Conservation (phyloP, 2,329 filamentous ascomycete genomes). For the Trichoderma sp. region DNA sequence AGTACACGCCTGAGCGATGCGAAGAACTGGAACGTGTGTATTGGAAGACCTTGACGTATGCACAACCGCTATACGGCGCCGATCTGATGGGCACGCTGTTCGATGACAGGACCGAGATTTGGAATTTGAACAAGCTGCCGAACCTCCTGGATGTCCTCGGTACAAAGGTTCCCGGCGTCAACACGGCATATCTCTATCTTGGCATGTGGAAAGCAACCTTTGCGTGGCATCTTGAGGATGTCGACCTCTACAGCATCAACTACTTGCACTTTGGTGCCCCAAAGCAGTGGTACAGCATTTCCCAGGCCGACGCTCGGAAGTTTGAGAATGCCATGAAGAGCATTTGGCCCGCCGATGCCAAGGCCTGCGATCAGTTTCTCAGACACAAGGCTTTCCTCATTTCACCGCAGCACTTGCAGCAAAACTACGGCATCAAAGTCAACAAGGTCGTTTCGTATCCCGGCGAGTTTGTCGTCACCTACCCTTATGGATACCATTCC, state of each 20-base stretch:
- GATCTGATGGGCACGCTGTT: constrained; percentile 97
- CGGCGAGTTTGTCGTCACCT: constrained; percentile 97
- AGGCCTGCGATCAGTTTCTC: constrained; percentile 93
- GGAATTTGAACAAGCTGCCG: constrained; percentile 94
- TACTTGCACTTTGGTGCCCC: constrained; percentile 98
- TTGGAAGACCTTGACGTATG: constrained; percentile 97
- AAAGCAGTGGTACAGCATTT: constrained; percentile 99
- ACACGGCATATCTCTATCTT: constrained; percentile 95
- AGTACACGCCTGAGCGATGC: constrained; percentile 88
- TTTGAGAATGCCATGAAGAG: constrained; percentile 96
- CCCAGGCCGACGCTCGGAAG: constrained; percentile 86
- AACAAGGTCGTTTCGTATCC: constrained; percentile 95
- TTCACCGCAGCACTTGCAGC: constrained; percentile 82
- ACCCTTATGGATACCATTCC: constrained; percentile 97
- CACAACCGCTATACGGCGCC: constrained; percentile 90
- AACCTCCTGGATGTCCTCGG: constrained; percentile 93
- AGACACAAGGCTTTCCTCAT: constrained; percentile 98
- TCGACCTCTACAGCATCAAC: constrained; percentile 99
- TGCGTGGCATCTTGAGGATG: constrained; percentile 97
- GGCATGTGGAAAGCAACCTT: constrained; percentile 99
- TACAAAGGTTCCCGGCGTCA: constrained; percentile 94
- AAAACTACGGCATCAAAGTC: constrained; percentile 91
- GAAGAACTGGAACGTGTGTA: constrained; percentile 93
- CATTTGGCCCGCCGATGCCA: constrained; percentile 92
- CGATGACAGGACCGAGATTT: constrained; percentile 76